Percentiles rank a stretch among this genome's conserved stretches.
Conservation (phyloP, 805 yeast species). For the Candida coquimbonensis region DNA sequence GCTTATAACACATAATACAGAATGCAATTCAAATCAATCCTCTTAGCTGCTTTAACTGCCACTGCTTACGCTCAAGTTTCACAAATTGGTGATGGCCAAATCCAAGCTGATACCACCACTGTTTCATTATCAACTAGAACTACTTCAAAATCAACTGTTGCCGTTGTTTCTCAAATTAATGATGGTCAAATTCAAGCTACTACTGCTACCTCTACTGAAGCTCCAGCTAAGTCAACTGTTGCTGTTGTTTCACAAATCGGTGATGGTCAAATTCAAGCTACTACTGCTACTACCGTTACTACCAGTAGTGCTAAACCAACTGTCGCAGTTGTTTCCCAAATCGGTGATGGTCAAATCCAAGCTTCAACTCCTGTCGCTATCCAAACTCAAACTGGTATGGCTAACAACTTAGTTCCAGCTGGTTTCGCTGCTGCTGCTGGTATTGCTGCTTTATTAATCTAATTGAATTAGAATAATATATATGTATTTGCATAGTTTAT, state of each 20-base stretch:
- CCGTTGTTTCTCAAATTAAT: slow-evolving; percentile 7
- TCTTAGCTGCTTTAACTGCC: slow-evolving; percentile 11
- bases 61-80: slow-evolving; percentile 20
- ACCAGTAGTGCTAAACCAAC: slow-evolving; percentile 31
- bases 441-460: slow-evolving; percentile 19
- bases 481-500: background rate
- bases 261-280: slow-evolving; percentile 17
- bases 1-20: background rate
- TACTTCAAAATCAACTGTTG: slow-evolving; percentile 19
- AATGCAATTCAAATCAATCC: slow-evolving; percentile 17
- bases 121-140: slow-evolving; percentile 18
- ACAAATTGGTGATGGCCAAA: slow-evolving; percentile 26
- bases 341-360: slow-evolving; percentile 15
- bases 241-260: slow-evolving; percentile 31
- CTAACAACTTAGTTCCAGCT: slow-evolving; percentile 15
- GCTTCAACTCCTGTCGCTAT: slow-evolving; percentile 28
- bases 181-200: slow-evolving; percentile 2
- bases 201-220: slow-evolving; percentile 27
- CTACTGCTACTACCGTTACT: slow-evolving; percentile 22
- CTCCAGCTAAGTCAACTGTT: slow-evolving; percentile 28
- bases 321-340: slow-evolving; percentile 35
- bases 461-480: slow-evolving; percentile 1
- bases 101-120: slow-evolving; percentile 17
- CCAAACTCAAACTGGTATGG: slow-evolving; percentile 20
- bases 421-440: slow-evolving; percentile 17